These are phyloP conservation scores for Moricandia moricandioides DNA, from an alignment of 345 rosid genomes.

Conservation along the genomic window DNA sequence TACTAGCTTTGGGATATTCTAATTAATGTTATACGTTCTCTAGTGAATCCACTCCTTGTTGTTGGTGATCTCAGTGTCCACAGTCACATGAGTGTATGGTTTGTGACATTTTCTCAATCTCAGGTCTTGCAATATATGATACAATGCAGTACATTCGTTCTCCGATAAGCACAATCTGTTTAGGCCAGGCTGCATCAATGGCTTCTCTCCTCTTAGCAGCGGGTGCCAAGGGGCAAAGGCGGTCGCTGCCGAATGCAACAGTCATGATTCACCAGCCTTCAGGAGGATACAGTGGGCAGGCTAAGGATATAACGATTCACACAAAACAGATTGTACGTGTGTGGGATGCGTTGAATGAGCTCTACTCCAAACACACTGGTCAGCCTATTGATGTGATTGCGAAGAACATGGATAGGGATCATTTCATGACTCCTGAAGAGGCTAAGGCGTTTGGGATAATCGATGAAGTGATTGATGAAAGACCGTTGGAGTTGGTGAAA, in stretches of 20 bases:
- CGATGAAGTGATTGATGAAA: constrained; percentile 88
- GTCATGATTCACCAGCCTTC: constrained; percentile 99
- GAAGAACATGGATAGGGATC: constrained; percentile 94
- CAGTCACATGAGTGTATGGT: no score
- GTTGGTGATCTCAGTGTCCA: no score
- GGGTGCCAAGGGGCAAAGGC: constrained; percentile 85
- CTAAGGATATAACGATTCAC: constrained; percentile 87
- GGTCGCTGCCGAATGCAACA: constrained; percentile 88
- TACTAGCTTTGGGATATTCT: no score
- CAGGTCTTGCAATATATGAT: constrained; percentile 93
- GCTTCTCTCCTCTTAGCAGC: constrained; percentile 96
- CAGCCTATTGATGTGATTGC: constrained; percentile 70
- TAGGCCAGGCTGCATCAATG: constrained; percentile 99
- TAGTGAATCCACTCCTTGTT: no score
- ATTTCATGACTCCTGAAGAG: constrained; percentile 92
- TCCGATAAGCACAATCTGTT: constrained; percentile 82
- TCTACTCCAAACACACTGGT: constrained; percentile 78
- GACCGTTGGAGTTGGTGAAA: constrained; percentile 75
- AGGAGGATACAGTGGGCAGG: constrained; percentile 97
- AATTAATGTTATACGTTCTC: no score
- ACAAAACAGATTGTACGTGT: constrained; percentile 91
- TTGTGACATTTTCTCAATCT: background rate
- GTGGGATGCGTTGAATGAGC: constrained; percentile 78
- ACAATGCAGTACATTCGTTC: constrained; percentile 96
- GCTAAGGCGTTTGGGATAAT: constrained; percentile 93